These are phyloP conservation scores for Caloboletus inedulis DNA, from an alignment of 1,284 basidiomycete species.

Conservation along the genomic window DNA sequence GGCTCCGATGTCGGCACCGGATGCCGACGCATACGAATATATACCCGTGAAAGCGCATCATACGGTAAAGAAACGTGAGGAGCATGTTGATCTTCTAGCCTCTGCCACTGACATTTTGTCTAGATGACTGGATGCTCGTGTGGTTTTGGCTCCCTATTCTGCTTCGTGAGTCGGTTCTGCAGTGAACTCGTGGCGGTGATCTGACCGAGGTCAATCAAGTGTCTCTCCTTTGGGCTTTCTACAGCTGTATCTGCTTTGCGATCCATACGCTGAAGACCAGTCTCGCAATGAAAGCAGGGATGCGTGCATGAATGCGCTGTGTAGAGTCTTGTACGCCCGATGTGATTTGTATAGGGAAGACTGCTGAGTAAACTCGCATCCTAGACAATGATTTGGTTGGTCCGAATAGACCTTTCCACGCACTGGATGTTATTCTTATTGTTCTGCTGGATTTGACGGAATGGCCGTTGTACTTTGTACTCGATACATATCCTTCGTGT, in stretches of 20 bases:
- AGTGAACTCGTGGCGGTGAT: conserved; percentile 10
- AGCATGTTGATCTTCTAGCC: background rate
- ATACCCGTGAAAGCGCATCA: conserved; percentile 53
- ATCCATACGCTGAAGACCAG: conserved; percentile 52
- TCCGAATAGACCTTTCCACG: conserved; percentile 6
- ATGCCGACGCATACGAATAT: conserved; percentile 66
- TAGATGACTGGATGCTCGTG: conserved; percentile 90
- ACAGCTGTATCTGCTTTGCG: conserved; percentile 55
- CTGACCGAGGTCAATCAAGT: conserved; percentile 42
- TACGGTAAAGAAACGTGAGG: conserved; percentile 69
- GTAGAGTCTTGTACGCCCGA: conserved; percentile 3
- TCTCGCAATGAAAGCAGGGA: conserved; percentile 45
- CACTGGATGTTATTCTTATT: conserved; percentile 14
- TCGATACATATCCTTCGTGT: conserved; percentile 17
- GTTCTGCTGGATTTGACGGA: conserved; percentile 20
- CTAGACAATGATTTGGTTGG: conserved; percentile 3
- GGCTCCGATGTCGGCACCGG: conserved; percentile 52
- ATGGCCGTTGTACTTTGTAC: conserved; percentile 19
- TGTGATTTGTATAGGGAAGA: background rate
- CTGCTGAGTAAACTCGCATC: background rate
- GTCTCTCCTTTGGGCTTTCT: conserved; percentile 64
- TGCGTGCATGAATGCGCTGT: conserved; percentile 33
- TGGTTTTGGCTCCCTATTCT: conserved; percentile 94
- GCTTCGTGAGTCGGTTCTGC: conserved; percentile 52
- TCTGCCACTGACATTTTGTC: conserved; percentile 7